These are phyloP conservation scores for Phytophthora sp. DNA, from an alignment of 352 stramenopile genomes.

Conservation along the genomic window DNA sequence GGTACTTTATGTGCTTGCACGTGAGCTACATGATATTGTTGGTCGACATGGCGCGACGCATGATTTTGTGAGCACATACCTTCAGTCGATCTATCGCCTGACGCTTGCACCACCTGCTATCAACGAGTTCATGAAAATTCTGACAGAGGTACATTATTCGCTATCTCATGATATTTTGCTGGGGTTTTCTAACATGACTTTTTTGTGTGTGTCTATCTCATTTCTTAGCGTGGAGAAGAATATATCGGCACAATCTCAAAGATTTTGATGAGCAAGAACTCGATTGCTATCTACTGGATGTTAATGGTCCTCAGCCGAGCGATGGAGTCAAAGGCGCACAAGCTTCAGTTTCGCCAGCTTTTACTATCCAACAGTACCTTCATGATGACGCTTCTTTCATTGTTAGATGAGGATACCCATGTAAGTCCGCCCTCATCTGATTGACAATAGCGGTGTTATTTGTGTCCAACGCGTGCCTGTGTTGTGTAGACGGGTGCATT, in stretches of 20 bases:
- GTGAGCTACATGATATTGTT: conserved; percentile 77
- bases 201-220: not conserved
- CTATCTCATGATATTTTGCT: not conserved
- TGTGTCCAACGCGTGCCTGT: conserved; percentile 3
- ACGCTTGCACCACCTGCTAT: conserved; percentile 66
- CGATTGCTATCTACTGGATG: conserved; percentile 78
- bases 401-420: conserved; percentile 75
- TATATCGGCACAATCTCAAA: conserved; percentile 76
- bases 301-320: conserved; percentile 70
- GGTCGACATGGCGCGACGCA: conserved; percentile 62
- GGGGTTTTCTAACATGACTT: not conserved
- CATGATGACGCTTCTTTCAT: conserved; percentile 60
- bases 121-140: conserved; percentile 77
- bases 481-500: conserved; percentile 54
- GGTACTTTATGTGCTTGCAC: conserved; percentile 62
- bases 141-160: conserved; percentile 62
- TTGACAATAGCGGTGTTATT: not conserved
- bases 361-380: conserved; percentile 73
- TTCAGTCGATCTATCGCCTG: conserved; percentile 79
- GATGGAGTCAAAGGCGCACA: conserved; percentile 71
- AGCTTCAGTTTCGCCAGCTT: conserved; percentile 59
- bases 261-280: conserved; percentile 57
- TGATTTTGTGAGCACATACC: conserved; percentile 73
- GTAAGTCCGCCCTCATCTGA: too few species aligned
- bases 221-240: conserved; percentile 65